A percentile compares a stretch with the other conserved stretches of the same genome.
Conservation (phyloP, 148 eudicot genomes). For the Heliosperma pusillum region DNA sequence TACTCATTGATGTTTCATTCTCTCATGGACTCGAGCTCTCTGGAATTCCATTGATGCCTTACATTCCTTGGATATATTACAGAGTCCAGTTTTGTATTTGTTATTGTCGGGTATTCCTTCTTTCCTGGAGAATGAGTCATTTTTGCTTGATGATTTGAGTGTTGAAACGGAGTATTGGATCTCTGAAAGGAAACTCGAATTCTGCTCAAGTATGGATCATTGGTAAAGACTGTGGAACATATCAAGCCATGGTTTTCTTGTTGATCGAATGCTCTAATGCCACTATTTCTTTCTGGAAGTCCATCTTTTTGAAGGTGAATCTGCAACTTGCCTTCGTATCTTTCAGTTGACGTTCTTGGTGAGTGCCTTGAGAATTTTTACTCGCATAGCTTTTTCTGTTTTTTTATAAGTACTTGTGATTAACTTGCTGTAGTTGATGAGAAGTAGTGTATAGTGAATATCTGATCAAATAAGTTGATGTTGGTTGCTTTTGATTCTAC, state of each 20-base stretch:
- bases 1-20: neutral
- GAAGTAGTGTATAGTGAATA: neutral
- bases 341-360: neutral
- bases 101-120: neutral
- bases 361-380: neutral
- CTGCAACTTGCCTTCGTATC: neutral
- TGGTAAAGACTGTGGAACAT: constrained; percentile 5
- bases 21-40: neutral
- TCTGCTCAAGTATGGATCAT: neutral
- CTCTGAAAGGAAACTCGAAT: neutral
- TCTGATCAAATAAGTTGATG: neutral
- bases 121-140: neutral
- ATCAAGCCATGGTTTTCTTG: neutral
- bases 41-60: constrained; percentile 7
- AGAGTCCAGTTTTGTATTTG: no score
- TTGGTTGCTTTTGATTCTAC: neutral
- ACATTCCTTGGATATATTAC: neutral
- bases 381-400: neutral
- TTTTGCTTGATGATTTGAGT: constrained; percentile 1
- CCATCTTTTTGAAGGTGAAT: neutral
- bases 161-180: neutral
- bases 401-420: neutral
- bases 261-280: neutral
- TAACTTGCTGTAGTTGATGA: neutral
- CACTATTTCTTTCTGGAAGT: neutral